Conservation (phyloP, 495 filamentous ascomycete species). For the Penicillium salamii region DNA sequence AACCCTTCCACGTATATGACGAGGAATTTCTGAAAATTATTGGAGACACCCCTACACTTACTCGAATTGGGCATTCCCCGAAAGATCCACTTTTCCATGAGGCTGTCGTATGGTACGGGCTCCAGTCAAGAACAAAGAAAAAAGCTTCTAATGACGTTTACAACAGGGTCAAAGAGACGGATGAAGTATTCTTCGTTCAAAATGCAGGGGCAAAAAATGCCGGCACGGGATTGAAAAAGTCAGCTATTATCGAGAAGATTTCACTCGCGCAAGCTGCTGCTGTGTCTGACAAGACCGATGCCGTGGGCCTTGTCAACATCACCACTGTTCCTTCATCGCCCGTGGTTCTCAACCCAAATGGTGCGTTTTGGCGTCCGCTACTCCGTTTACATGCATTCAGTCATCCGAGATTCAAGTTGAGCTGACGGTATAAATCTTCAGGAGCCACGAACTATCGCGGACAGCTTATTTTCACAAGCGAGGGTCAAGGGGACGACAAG, state of each 20-base stretch:
- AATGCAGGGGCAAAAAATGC: slow-evolving; percentile 44
- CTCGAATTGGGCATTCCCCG: slow-evolving; percentile 17
- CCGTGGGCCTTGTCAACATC: slow-evolving; percentile 39
- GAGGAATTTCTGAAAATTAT: slow-evolving; percentile 21
- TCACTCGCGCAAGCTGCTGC: slow-evolving; percentile 36
- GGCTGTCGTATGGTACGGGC: slow-evolving; percentile 46
- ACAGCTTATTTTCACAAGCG: slow-evolving; percentile 42
- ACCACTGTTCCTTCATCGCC: slow-evolving; percentile 32
- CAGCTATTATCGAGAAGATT: slow-evolving; percentile 49
- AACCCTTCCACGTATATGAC: slow-evolving; percentile 23
- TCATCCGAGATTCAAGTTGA: too few relatives aligned
- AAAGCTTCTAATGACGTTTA: not conserved
- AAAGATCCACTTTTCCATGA: slow-evolving; percentile 50
- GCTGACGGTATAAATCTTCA: slow-evolving; percentile 6
- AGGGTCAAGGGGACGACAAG: slow-evolving; percentile 44
- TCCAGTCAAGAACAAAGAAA: not conserved
- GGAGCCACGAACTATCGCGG: slow-evolving; percentile 48
- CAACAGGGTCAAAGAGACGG: slow-evolving; percentile 35
- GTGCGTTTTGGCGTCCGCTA: slow-evolving; percentile 20
- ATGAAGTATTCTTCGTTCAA: slow-evolving; percentile 54
- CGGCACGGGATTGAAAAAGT: slow-evolving; percentile 50
- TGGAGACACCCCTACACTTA: slow-evolving; percentile 13
- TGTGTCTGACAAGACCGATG: slow-evolving; percentile 38
- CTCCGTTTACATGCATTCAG: too few relatives aligned
- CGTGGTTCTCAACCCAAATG: slow-evolving; percentile 48